Evolutionary conservation across 495 filamentous ascomycete genomes (phyloP), one percentile per base, ranked within the genome.

Genomic region (Penicillium subrubescens): DNA sequence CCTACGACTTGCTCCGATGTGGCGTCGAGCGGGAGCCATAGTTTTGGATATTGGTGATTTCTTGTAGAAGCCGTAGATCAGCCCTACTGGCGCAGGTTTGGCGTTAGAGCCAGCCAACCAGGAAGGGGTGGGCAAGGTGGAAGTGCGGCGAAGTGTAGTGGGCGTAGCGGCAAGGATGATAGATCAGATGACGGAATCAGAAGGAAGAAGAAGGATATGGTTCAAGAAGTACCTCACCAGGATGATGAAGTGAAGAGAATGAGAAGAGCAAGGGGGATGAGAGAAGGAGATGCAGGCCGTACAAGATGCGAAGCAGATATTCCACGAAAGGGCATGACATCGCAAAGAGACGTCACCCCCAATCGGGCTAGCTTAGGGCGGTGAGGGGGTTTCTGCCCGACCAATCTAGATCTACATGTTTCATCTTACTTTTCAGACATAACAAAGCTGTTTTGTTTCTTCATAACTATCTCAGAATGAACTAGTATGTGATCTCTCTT

Each of bases 1-100:
- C 71, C 92, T 86, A 69, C 92, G 89, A 73, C 89, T 91, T 62
- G 88, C 87, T 78, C 91, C 87, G 72, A 90, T 81, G 69, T 90
- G 89, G 79, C 85, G 90, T 76, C 89, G 87, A 76, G 84, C 85
- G 57, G 80, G 80, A 71, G 84, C 86, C 90, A 92, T 72, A 61
- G 21, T 66, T 31, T n/a, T 54, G 50, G 48, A 34, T 43, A 41
- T 51, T 31, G 11, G 31, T 25, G 15, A 39, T 37, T 41, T 48
- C 43, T 61, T 54, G 33, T 31, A 33, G 14, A 25, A 27, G 54
- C 29, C 56, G 46, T 25, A 21, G 31, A 52, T 35, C 29, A 41
- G 41, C 48, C 46, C 50, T 57, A 55, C 33, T 50, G 59, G 46
- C 25, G 51, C 25, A 31, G 21, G n/a, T 29, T 65, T 65, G 43